Conservation (phyloP, 2,329 filamentous ascomycete genomes). For the Penicillium hesseltinei region DNA sequence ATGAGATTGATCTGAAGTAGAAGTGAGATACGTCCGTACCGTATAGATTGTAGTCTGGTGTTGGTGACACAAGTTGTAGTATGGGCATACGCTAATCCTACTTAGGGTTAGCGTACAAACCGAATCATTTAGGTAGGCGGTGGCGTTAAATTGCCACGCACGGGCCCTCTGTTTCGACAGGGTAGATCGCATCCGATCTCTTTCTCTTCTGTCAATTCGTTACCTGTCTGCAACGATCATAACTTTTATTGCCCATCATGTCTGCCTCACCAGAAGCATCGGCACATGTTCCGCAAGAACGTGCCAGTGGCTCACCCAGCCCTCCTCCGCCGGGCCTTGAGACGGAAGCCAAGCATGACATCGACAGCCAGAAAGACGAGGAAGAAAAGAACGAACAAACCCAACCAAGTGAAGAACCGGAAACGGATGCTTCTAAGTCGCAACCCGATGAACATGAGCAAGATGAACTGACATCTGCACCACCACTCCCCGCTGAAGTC, state of each 20-base stretch:
- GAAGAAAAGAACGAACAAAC: constrained; percentile 6
- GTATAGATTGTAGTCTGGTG: too few species aligned
- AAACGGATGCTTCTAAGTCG: constrained; percentile 23
- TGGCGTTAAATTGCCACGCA: background rate
- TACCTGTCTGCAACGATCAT: background rate
- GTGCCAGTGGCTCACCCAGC: constrained; percentile 78
- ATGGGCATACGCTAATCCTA: background rate
- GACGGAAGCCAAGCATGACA: constrained; percentile 49
- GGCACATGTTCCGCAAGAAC: constrained; percentile 61
- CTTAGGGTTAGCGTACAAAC: background rate
- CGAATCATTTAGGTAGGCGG: background rate
- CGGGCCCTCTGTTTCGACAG: background rate
- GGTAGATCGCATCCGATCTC: background rate
- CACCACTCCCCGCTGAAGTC: constrained; percentile 44
- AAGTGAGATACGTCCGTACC: background rate
- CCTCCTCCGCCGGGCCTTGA: constrained; percentile 86
- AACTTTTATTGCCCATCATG: constrained; percentile 12
- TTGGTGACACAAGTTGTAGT: too few species aligned
- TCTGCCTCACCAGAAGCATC: constrained; percentile 8
- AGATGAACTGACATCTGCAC: constrained; percentile 26
- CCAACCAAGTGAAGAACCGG: constrained; percentile 46
- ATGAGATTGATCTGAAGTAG: background rate
- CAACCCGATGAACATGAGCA: constrained; percentile 21
- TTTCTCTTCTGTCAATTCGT: background rate
- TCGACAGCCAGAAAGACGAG: constrained; percentile 15